phyloP scores from a whole-genome alignment of 2,329 filamentous ascomycete genomes.

The Xenoacremonium recifei region DNA sequence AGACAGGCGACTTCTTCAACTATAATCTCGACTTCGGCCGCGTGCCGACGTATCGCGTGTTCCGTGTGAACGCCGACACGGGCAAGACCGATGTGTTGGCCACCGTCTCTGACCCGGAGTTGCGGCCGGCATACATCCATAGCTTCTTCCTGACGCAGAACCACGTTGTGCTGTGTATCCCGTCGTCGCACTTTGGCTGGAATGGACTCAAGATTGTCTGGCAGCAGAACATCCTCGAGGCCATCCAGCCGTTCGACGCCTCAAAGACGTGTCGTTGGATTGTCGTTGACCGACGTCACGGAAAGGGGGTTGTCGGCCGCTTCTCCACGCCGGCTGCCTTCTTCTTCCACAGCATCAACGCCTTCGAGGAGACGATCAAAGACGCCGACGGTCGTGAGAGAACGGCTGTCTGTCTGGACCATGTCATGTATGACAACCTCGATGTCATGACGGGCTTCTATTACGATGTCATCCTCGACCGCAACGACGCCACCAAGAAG shows the following conservation, averaged over 20 bases:
- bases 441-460: constrained; percentile 68
- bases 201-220: constrained; percentile 61
- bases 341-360: constrained; percentile 78
- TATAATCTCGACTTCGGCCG: constrained; percentile 70
- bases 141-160: constrained; percentile 73
- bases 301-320: constrained; percentile 63
- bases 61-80: constrained; percentile 59
- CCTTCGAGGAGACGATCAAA: constrained; percentile 60
- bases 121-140: constrained; percentile 72
- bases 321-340: constrained; percentile 70
- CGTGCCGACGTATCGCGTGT: constrained; percentile 64
- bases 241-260: constrained; percentile 62
- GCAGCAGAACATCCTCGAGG: constrained; percentile 66
- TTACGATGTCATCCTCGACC: constrained; percentile 64
- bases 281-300: constrained; percentile 65
- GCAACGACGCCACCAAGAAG: constrained; percentile 42
- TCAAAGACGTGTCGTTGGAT: constrained; percentile 64
- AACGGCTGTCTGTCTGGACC: constrained; percentile 61
- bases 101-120: constrained; percentile 51
- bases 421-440: constrained; percentile 60
- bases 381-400: constrained; percentile 30
- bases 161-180: constrained; percentile 72
- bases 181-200: constrained; percentile 59
- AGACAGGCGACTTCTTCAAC: constrained; percentile 76
- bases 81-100: constrained; percentile 71